Evolutionary conservation across 2,329 filamentous ascomycete species (phyloP).

Genomic region (Aspergillus sp.): DNA sequence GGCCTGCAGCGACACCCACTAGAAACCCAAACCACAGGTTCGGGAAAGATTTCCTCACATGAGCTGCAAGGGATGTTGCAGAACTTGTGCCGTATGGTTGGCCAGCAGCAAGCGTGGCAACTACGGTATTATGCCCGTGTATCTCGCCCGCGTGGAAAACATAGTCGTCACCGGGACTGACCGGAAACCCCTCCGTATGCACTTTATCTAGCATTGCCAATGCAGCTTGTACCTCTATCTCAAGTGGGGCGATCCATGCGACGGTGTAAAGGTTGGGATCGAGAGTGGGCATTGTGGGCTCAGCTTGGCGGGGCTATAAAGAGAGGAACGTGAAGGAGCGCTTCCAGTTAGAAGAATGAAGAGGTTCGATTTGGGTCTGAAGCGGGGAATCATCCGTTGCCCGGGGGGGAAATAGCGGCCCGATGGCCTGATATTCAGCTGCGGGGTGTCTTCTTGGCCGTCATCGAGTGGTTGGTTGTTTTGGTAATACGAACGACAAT

Average conservation of each 20-base stretch:
- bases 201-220: constrained; percentile 17
- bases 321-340: neutral
- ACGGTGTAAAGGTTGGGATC: constrained; percentile 30
- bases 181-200: constrained; percentile 33
- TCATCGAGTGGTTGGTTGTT: too few species aligned
- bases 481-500: too few species aligned
- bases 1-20: constrained; percentile 38
- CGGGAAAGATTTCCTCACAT: constrained; percentile 33
- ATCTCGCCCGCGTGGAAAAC: constrained; percentile 39
- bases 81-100: constrained; percentile 37
- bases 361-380: accelerated
- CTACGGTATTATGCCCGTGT: constrained; percentile 37
- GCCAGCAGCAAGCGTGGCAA: constrained; percentile 36
- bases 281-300: constrained; percentile 6
- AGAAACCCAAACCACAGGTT: constrained; percentile 41
- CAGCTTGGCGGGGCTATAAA: neutral
- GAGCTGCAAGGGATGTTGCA: constrained; percentile 33
- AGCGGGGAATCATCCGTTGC: too few species aligned
- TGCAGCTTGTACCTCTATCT: constrained; percentile 37
- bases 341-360: too few species aligned
- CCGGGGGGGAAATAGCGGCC: too few species aligned
- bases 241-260: constrained; percentile 40
- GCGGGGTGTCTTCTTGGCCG: too few species aligned
- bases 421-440: too few species aligned
- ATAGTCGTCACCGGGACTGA: constrained; percentile 36